Evolutionary conservation across 441 rosid genomes (phyloP).

Genomic region (Cnidoscolus chayamansa): DNA sequence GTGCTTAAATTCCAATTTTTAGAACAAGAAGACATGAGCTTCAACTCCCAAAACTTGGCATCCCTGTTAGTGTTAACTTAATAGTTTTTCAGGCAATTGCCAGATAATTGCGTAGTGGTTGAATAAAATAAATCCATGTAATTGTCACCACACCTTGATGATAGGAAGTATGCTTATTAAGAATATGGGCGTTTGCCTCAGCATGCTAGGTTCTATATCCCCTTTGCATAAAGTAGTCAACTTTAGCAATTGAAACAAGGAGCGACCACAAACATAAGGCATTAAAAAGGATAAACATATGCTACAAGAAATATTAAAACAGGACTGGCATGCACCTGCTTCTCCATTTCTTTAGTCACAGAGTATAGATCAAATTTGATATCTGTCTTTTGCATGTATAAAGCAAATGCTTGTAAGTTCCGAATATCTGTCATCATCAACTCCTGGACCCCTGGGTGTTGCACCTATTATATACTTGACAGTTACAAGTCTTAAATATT

Average conservation of each 20-base stretch:
- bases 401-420: slow-evolving; percentile 87
- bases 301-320: slow-evolving; percentile 7
- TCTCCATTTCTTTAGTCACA: slow-evolving; percentile 89
- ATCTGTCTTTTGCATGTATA: slow-evolving; percentile 87
- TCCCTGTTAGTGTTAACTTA: background rate
- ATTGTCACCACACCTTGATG: background rate
- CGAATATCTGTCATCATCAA: slow-evolving; percentile 97
- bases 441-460: slow-evolving; percentile 86
- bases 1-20: background rate
- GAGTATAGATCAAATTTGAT: slow-evolving; percentile 82
- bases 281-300: background rate
- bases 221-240: background rate
- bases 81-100: background rate
- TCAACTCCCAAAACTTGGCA: no score
- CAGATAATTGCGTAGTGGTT: background rate
- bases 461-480: slow-evolving; percentile 53
- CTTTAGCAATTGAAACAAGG: slow-evolving; percentile 3
- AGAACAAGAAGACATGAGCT: background rate
- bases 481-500: slow-evolving; percentile 26
- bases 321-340: slow-evolving; percentile 53
- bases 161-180: background rate
- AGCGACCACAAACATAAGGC: background rate
- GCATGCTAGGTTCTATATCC: slow-evolving; percentile 4
- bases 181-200: slow-evolving; percentile 4
- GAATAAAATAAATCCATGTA: background rate